These are phyloP conservation scores for Sugiyamaella pinicola DNA, from an alignment of 1,139 yeast genomes.

Conservation along the genomic window DNA sequence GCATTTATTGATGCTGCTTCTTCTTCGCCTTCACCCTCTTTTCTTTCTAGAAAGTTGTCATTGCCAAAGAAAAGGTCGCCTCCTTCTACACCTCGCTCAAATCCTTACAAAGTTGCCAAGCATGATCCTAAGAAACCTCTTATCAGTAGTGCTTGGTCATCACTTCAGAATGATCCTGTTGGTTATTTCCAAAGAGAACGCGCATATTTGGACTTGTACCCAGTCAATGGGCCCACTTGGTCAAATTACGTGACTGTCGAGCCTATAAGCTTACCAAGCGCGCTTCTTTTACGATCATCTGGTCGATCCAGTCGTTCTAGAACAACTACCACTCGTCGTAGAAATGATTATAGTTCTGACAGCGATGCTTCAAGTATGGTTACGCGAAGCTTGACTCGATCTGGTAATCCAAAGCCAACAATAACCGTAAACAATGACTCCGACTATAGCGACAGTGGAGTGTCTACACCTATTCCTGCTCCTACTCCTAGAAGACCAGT, in stretches of 20 bases:
- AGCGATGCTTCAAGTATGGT: conserved; percentile 18
- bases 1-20: background rate
- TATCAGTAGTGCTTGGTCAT: conserved; percentile 37
- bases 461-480: conserved; percentile 13
- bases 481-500: conserved; percentile 18
- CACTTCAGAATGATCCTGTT: conserved; percentile 36
- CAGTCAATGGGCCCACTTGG: conserved; percentile 40
- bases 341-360: conserved; percentile 11
- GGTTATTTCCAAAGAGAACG: conserved; percentile 38
- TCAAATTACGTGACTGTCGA: conserved; percentile 33
- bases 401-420: background rate
- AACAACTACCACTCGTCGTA: conserved; percentile 12
- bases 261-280: conserved; percentile 20
- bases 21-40: conserved; percentile 11
- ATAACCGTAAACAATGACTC: conserved; percentile 1
- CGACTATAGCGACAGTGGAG: conserved; percentile 10
- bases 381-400: conserved; percentile 5
- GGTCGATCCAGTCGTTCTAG: conserved; percentile 16
- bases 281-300: conserved; percentile 18
- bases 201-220: conserved; percentile 37
- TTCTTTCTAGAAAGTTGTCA: conserved; percentile 13
- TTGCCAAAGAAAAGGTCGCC: conserved; percentile 6
- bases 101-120: conserved; percentile 27
- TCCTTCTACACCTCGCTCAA: background rate
- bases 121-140: conserved; percentile 29